phyloP scores from a whole-genome alignment of 495 filamentous ascomycete species.

The Xylaria acuta region DNA sequence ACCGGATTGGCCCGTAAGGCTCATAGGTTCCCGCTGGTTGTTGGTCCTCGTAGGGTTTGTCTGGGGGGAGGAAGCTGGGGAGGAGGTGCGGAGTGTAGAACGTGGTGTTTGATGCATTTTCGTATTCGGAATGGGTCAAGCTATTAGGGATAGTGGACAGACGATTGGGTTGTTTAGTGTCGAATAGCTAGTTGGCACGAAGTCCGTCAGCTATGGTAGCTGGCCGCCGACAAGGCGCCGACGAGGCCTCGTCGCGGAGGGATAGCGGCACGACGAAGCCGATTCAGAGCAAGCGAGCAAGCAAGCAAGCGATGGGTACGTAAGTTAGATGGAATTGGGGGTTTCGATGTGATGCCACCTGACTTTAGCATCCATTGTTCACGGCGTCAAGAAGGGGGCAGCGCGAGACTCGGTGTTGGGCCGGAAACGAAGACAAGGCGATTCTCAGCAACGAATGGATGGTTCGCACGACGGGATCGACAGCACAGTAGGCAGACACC shows the following conservation, averaged over 20 bases:
- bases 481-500: constrained; percentile 35
- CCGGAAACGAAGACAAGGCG: neutral
- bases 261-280: neutral
- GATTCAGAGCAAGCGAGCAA: constrained; percentile 6
- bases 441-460: neutral
- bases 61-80: constrained; percentile 68
- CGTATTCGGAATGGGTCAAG: constrained; percentile 17
- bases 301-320: constrained; percentile 5
- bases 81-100: constrained; percentile 67
- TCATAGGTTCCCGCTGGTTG: constrained; percentile 68
- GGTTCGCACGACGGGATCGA: constrained; percentile 1
- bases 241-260: constrained; percentile 5
- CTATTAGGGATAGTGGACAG: neutral
- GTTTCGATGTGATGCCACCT: constrained; percentile 41
- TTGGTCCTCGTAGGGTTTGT: constrained; percentile 73
- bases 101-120: constrained; percentile 86
- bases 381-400: constrained; percentile 21
- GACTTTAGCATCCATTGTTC: constrained; percentile 49
- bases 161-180: neutral
- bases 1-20: constrained; percentile 43
- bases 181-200: neutral
- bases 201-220: constrained; percentile 17
- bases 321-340: constrained; percentile 33
- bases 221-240: constrained; percentile 8
- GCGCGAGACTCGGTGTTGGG: neutral